These are phyloP conservation scores for Phialophora macrospora DNA, from an alignment of 2,329 filamentous ascomycete genomes.

Conservation along the genomic window DNA sequence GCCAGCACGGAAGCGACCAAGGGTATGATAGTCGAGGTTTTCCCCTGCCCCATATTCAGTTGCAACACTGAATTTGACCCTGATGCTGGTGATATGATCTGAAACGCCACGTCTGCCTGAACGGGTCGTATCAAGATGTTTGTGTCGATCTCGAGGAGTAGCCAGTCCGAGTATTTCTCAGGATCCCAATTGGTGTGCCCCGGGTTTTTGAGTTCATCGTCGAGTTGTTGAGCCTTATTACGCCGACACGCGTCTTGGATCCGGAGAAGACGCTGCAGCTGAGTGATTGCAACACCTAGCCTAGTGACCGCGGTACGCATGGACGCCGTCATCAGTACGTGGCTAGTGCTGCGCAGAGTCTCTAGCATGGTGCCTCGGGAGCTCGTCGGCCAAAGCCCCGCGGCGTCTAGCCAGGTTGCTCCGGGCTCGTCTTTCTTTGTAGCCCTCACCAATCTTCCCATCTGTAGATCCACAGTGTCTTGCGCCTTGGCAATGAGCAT, in stretches of 20 bases:
- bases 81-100: conserved; percentile 57
- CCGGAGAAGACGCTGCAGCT: conserved; percentile 41
- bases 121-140: conserved; percentile 64
- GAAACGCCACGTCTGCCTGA: conserved; percentile 62
- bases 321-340: conserved; percentile 1
- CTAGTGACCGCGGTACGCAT: conserved; percentile 38
- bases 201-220: conserved; percentile 50
- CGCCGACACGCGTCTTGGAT: conserved; percentile 30
- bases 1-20: conserved; percentile 63
- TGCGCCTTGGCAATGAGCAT: conserved; percentile 6
- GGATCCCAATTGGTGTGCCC: conserved; percentile 65
- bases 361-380: conserved; percentile 8
- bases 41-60: conserved; percentile 70
- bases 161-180: conserved; percentile 59
- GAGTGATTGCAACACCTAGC: conserved; percentile 41
- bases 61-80: conserved; percentile 63
- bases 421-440: conserved; percentile 20
- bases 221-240: conserved; percentile 31
- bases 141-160: conserved; percentile 69
- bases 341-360: conserved; percentile 10
- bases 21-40: conserved; percentile 66
- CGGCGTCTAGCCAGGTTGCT: conserved; percentile 4
- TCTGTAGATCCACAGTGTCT: background rate
- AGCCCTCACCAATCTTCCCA: background rate
- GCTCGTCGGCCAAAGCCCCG: conserved; percentile 17